A percentile compares a stretch with the other conserved stretches of the same genome.
phyloP scores from a whole-genome alignment of 441 rosid species.

The Syzygium malaccense region DNA sequence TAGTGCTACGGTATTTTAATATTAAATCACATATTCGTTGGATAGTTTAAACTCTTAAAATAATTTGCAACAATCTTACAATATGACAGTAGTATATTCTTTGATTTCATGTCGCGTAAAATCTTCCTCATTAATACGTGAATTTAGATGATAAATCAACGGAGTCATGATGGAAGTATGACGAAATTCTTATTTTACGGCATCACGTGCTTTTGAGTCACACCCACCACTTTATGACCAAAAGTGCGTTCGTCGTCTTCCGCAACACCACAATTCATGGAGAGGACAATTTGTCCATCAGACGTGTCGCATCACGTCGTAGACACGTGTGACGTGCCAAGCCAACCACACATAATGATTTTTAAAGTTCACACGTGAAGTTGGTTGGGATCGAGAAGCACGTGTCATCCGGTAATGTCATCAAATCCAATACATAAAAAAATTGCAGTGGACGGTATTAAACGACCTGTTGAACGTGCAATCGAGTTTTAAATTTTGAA shows the following conservation, averaged over 20 bases:
- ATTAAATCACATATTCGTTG: accelerated
- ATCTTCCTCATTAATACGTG: not conserved
- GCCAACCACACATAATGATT: not conserved
- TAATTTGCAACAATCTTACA: accelerated
- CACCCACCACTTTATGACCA: accelerated
- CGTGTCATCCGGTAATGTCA: not conserved
- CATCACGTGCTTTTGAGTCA: accelerated
- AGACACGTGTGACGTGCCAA: not conserved
- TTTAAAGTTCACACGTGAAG: accelerated
- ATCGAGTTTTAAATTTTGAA: accelerated
- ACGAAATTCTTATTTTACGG: accelerated
- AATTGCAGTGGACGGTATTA: accelerated
- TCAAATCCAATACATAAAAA: not conserved
- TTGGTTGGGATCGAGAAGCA: not conserved
- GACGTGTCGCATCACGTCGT: not conserved
- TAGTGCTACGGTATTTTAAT: accelerated
- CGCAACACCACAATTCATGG: not conserved
- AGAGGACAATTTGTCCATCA: not conserved
- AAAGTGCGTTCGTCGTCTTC: not conserved
- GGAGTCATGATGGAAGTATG: accelerated
- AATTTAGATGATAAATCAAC: not conserved
- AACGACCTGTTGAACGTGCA: accelerated
- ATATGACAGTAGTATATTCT: accelerated
- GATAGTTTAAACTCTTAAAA: accelerated
- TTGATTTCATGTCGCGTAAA: not conserved